Base-by-base conservation (phyloP, 805 yeast species). In the Dipodascus albidus region DNA sequence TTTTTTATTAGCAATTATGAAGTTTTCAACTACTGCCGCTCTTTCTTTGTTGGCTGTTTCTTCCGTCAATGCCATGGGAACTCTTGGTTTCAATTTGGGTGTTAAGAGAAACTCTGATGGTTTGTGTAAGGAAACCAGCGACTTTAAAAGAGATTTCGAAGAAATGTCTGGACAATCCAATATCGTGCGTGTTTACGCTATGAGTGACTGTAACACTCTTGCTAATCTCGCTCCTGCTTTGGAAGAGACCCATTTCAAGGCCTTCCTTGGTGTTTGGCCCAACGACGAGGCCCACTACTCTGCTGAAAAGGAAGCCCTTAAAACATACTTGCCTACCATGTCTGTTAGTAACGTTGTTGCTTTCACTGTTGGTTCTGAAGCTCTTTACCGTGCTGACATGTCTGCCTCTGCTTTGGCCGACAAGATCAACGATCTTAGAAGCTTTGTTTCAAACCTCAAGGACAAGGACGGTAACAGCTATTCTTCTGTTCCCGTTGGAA, bases 211-310 rank as follows among this genome's bases (percentile, higher is more conserved):
- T 77, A 83, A 89, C 78, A 86, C 96, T 55, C 76, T 91, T 65
- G 79, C 84, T 72, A 75, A 75, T 64, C 74, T 91, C 59, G 96
- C 89, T 54, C 96, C 96, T 49, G 96, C 87, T 57, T 88, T 87
- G 53, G 90, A 83, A 65, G 72, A 73, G 54, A 82, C 81, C 59
- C 87, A 89, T 55, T 85, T 89, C 78, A 76, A 80, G 62, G 68
- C 86, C 48, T 79, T 87, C 68, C 73, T 87, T 48, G 97, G 97
- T 68, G 78, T 91, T 61, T 91, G 98, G 97, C 97, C 97, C 69
- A 87, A 77, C 52, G 96, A 88, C 65, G 87, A 82, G 52, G 69
- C 82, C 52, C 95, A 87, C 70, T 90, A 78, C 67, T 71, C 69
- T 48, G 82, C 76, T 11, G 98, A 91, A 74, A 78, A 85, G 69